These are phyloP conservation scores for Fraxinus baroniana DNA, from an alignment of 305 asterid genomes.

Conservation along the genomic window DNA sequence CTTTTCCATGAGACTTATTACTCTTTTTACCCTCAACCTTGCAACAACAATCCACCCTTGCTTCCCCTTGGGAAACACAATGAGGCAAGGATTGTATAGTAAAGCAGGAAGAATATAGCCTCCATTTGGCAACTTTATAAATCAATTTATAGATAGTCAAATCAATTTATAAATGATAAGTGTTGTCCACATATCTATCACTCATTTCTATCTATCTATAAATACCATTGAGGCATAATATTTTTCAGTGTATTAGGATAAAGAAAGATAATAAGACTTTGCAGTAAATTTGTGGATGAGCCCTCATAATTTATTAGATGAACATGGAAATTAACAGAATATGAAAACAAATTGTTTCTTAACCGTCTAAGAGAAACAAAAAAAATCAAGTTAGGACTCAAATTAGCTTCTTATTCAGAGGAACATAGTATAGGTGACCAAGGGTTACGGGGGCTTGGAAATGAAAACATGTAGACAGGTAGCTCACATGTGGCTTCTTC, in stretches of 20 bases:
- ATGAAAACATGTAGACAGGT: background rate
- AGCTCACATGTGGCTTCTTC: background rate
- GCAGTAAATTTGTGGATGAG: conserved; percentile 3
- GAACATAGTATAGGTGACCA: background rate
- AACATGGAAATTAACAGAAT: background rate
- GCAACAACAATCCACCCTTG: background rate
- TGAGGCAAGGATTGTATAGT: background rate
- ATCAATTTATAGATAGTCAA: background rate
- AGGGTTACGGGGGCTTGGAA: background rate
- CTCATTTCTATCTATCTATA: background rate
- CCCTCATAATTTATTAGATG: background rate
- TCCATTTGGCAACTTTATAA: background rate
- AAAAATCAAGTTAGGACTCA: background rate
- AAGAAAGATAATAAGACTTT: background rate
- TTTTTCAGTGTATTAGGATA: background rate
- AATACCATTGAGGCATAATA: background rate
- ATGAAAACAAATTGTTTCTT: background rate
- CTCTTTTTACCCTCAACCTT: background rate
- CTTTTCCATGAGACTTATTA: background rate
- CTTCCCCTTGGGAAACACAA: background rate
- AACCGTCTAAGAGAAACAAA: background rate
- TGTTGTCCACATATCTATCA: background rate
- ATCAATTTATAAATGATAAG: too few species aligned
- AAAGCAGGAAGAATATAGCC: background rate
- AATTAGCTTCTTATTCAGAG: background rate